Percentiles rank a stretch among this genome's conserved stretches.
These are phyloP conservation scores for Luffa aegyptiaca DNA, from an alignment of 306 rosid species.

Conservation along the genomic window DNA sequence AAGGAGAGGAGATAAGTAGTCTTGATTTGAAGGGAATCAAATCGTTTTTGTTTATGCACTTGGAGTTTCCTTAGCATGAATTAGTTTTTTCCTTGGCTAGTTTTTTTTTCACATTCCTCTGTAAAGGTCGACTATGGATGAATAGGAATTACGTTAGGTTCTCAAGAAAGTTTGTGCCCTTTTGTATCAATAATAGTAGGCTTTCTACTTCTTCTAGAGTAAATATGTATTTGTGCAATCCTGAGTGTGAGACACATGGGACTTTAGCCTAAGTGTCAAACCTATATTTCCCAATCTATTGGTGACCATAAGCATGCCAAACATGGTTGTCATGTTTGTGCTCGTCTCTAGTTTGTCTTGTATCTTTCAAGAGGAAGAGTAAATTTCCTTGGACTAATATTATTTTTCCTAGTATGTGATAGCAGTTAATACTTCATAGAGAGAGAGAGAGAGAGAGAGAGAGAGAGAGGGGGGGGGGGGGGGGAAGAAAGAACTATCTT, in stretches of 20 bases:
- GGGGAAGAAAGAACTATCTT: not conserved
- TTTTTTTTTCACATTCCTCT: not conserved
- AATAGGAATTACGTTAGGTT: not conserved
- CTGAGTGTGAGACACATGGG: not conserved
- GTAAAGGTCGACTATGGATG: not conserved
- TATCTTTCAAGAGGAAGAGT: not conserved
- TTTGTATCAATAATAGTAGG: not conserved
- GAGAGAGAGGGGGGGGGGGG: no score
- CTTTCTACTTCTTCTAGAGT: not conserved
- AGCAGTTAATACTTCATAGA: not conserved
- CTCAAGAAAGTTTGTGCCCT: not conserved
- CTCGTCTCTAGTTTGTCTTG: not conserved
- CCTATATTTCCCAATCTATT: not conserved
- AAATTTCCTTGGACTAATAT: not conserved
- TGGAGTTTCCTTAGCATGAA: not conserved
- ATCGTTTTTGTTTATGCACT: not conserved
- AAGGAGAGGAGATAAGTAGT: not conserved
- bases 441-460: no score
- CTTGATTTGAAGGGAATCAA: not conserved
- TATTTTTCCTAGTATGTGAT: not conserved
- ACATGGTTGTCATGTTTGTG: not conserved
- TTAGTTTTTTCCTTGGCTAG: not conserved
- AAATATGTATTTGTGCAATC: not conserved
- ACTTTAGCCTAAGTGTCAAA: not conserved
- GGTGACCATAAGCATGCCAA: not conserved